Base-by-base conservation (phyloP, 148 eudicot genomes). In the Rhododendron molle region DNA sequence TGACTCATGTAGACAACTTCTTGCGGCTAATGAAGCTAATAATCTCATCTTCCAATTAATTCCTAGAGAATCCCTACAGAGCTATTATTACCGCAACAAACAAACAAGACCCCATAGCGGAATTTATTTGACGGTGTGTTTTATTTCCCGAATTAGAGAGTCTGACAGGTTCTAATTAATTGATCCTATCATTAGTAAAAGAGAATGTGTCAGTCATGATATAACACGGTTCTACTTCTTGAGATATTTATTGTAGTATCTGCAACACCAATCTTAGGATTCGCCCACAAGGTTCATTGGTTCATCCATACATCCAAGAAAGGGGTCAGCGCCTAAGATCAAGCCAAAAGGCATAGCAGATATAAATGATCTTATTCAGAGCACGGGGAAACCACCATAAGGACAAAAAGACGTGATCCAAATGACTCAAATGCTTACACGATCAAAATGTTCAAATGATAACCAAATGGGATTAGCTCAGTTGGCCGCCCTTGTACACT, bases 1-100 rank as follows among this genome's bases (percentile, higher is more conserved):
- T 81, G 85, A 81, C 87, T 54, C 82, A 85, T 81, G 85, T 73
- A 85, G 83, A 85, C 87, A 69, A 85, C 80, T 85, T 58, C 50
- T 85, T 71, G 50, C 36, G 20, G 65, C 88, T 76, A 82, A 82
- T 82, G 62, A 82, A 82, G 82, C 30, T 43, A 77, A 23, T 56
- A 60, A 76, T 44, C 83, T 81, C 78, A 44, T 86, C 78, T 86
- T 49, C 88, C 85, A 49, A 77, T 65, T 52, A 43, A 78, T 44
- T 78, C 52, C 20, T 44, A n/a, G 81, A 44, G 32, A 23, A 44
- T 78, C 54, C 81, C 15, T 5, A 58, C 34, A 26, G 32, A 67
- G 34, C 16, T 30, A 71, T 14, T 71, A 71, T 65, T n/a, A 71
- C 40, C 1, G 3, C 76, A 14, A 30, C 7, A 30, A 71, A 28